phyloP scores from a whole-genome alignment of 2,329 filamentous ascomycete genomes.

The Alternaria ethzedia region DNA sequence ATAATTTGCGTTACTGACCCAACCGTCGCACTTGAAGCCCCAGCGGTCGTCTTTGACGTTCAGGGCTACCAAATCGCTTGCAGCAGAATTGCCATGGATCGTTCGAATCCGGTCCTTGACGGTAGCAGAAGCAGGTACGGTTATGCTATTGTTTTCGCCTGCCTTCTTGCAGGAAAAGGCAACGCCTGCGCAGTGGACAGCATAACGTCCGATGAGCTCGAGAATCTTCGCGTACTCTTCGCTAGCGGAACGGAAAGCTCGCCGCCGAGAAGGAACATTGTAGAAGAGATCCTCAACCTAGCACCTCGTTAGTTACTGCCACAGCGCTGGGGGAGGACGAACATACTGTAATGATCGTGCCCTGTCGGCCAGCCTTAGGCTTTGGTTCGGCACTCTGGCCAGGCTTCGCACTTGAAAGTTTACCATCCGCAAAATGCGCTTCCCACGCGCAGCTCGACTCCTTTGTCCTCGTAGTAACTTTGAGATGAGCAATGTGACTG shows the following conservation, averaged over 20 bases:
- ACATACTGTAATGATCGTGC: slow-evolving; percentile 85
- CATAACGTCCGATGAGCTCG: slow-evolving; percentile 91
- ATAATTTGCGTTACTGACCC: slow-evolving; percentile 93
- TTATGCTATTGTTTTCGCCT: slow-evolving; percentile 79
- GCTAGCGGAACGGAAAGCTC: slow-evolving; percentile 86
- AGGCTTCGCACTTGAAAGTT: slow-evolving; percentile 81
- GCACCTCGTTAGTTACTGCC: slow-evolving; percentile 11
- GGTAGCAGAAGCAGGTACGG: slow-evolving; percentile 75
- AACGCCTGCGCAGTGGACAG: slow-evolving; percentile 88
- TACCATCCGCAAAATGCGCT: slow-evolving; percentile 84
- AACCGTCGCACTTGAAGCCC: slow-evolving; percentile 82
- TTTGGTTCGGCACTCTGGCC: slow-evolving; percentile 87
- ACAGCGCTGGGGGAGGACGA: not conserved
- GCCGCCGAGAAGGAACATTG: slow-evolving; percentile 86
- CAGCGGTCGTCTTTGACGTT: slow-evolving; percentile 74
- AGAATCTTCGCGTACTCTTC: slow-evolving; percentile 99
- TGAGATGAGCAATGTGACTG: slow-evolving; percentile 95
- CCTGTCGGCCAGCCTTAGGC: slow-evolving; percentile 82
- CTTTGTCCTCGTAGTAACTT: slow-evolving; percentile 91
- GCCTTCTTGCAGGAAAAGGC: slow-evolving; percentile 97
- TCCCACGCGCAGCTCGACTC: slow-evolving; percentile 89
- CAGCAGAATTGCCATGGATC: slow-evolving; percentile 82
- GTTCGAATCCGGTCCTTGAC: slow-evolving; percentile 86
- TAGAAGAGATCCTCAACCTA: slow-evolving; percentile 94
- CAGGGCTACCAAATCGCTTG: slow-evolving; percentile 86